A percentile compares a stretch with the other conserved stretches of the same genome.
Evolutionary conservation across 805 yeast species (phyloP).

Genomic region (Saturnispora hagleri): DNA sequence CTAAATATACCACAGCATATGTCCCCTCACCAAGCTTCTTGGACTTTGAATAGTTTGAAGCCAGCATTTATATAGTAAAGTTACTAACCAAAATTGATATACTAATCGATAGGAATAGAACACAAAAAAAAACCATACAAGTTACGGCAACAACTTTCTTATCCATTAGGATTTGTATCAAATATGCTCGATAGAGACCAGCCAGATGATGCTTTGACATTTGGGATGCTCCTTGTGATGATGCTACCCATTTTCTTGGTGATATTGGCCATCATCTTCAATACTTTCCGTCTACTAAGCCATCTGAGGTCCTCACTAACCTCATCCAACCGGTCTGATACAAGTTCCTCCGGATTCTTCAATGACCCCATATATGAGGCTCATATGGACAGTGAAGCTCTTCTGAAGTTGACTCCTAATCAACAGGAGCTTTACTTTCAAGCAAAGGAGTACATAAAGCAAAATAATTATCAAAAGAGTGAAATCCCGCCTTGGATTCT

Average conservation of each 20-base stretch:
- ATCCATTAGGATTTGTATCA: not conserved
- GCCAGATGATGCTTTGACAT: not conserved
- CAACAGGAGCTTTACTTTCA: conserved; percentile 65
- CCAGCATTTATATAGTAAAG: not conserved
- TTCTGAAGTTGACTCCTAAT: conserved; percentile 52
- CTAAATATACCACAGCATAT: conserved; percentile 91
- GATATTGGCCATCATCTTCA: not conserved
- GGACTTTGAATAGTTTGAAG: conserved; percentile 36
- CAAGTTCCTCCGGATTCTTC: conserved; percentile 14
- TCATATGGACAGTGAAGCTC: conserved; percentile 49
- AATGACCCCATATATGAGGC: conserved; percentile 55
- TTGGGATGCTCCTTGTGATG: not conserved
- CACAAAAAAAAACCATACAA: not conserved
- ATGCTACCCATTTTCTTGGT: conserved; percentile 1
- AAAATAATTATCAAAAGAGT: conserved; percentile 30
- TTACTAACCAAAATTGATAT: not conserved
- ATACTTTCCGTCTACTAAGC: not conserved
- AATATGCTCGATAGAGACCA: not conserved
- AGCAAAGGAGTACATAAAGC: conserved; percentile 44
- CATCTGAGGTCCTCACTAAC: not conserved
- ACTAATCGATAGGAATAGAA: not conserved
- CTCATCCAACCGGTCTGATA: not conserved
- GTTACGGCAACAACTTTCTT: not conserved
- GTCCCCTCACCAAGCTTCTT: conserved; percentile 98
- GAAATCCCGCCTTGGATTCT: conserved; percentile 43